phyloP scores from a whole-genome alignment of 139 green algal species.

The Diplosphaera chodatii region DNA sequence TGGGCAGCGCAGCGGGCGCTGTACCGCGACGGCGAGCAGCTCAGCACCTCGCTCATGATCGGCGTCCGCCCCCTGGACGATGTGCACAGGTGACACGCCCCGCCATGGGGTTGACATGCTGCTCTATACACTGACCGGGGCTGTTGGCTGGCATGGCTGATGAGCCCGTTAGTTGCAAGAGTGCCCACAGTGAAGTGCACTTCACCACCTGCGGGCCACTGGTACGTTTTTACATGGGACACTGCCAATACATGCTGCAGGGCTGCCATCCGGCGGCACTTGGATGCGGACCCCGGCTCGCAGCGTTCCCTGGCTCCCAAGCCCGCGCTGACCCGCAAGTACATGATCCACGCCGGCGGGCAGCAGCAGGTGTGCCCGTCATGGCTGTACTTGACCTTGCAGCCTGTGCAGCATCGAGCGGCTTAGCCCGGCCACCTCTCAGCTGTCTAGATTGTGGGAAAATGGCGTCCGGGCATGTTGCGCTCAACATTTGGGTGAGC shows the following conservation, averaged over 20 bases:
- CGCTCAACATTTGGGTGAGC: no score
- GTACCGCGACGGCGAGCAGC: constrained; percentile 30
- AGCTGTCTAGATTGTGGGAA: no score
- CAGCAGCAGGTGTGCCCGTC: constrained; percentile 6
- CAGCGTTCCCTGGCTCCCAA: neutral
- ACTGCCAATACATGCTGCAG: neutral
- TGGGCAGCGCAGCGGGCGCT: constrained; percentile 37
- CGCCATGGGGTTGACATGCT: no score
- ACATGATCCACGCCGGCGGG: constrained; percentile 8
- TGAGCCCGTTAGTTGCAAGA: no score
- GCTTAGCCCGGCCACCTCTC: no score
- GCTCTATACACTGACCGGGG: no score
- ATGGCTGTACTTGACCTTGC: no score
- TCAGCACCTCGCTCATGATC: constrained; percentile 33
- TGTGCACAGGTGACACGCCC: constrained; percentile 1
- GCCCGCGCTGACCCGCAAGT: neutral
- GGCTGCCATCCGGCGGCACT: neutral
- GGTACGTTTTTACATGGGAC: no score
- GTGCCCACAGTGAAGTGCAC: no score
- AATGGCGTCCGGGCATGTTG: no score
- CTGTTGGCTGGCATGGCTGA: neutral
- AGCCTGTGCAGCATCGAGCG: no score
- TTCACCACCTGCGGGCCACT: no score
- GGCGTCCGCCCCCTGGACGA: constrained; percentile 38
- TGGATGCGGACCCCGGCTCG: neutral